Base-by-base conservation (phyloP, 768 basidiomycete genomes). In the Boletus eberwhitei region DNA sequence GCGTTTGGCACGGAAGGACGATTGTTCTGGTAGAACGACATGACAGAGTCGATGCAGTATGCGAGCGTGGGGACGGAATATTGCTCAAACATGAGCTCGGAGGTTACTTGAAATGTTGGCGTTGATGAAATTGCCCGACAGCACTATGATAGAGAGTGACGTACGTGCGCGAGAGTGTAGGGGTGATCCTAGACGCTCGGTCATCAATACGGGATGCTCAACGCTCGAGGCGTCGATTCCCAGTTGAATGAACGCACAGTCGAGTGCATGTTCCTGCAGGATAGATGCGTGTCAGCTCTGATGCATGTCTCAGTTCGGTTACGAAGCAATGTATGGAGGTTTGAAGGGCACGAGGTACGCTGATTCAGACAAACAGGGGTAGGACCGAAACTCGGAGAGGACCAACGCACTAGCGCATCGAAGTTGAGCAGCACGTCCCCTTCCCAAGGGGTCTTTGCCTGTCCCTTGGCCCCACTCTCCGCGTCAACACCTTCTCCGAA, bases 71-170 rank as follows among this genome's bases (percentile, higher is more conserved):
- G 95, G 5, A 87, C 92, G 5, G 79, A 78, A 67, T 98, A 99
- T 42, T 85, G 80, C 73, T 99, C 97, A 66, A 99, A 99, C 73
- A 99, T 83, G 31, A 99, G 84, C 65, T 99, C 97, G 0, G 94
- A 94, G 9, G 94, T 96, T 52, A 97, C 93, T 95, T 64, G 41
- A 41, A 31, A 36, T 39, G 29, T 47, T 41, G 35, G n/a, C 46
- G 40, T 53, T 6, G 37, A 41, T 29, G 8, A 32, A 6, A 24
- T 47, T 19, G 38, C 39, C 32, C 11, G 21, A 35, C 1, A 29
- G 38, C 7, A 32, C 37, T 47, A 12, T 22, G 50, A 43, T 41
- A 2, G 39, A 50, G 37, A 19, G 19, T 17, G 7, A 81, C 92
- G 52, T 68, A 96, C 95, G 68, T 40, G 87, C 82, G 66, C 97